phyloP scores from a whole-genome alignment of 345 rosid species.

The Arabis alpina region DNA sequence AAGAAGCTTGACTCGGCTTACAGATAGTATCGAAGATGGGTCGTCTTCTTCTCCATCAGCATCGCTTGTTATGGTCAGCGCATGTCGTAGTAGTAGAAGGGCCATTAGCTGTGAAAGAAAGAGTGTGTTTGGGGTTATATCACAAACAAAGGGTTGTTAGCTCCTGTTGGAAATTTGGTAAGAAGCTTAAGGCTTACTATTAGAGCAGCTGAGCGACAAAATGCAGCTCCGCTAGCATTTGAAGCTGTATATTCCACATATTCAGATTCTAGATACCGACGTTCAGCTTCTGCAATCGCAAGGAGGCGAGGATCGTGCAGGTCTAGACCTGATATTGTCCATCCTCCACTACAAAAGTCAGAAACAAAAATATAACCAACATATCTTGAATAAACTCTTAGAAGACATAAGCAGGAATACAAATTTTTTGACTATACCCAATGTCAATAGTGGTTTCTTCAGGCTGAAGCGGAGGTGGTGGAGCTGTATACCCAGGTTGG shows the following conservation, averaged over 20 bases:
- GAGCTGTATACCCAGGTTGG: conserved; percentile 80
- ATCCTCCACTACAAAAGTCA: conserved; percentile 67
- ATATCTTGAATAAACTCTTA: background rate
- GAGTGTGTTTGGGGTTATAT: conserved; percentile 1
- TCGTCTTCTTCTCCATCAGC: conserved; percentile 83
- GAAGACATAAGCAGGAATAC: background rate
- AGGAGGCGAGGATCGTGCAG: conserved; percentile 80
- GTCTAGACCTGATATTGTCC: conserved; percentile 92
- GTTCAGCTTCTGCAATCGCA: conserved; percentile 94
- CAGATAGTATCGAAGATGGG: conserved; percentile 71
- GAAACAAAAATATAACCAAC: conserved; percentile 16
- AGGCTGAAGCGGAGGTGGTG: conserved; percentile 55
- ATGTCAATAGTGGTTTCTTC: conserved; percentile 86
- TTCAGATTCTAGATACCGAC: conserved; percentile 76
- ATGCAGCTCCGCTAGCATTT: conserved; percentile 86
- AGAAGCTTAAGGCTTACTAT: conserved; percentile 56
- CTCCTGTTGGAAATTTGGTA: background rate
- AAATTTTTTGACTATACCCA: conserved; percentile 52
- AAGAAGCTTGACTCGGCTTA: conserved; percentile 47
- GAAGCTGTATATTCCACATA: conserved; percentile 86
- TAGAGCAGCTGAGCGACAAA: conserved; percentile 96
- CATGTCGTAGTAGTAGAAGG: conserved; percentile 83
- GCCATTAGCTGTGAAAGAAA: conserved; percentile 68
- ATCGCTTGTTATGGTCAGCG: conserved; percentile 63
- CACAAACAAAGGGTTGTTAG: background rate